Conservation (phyloP, 441 rosid genomes). For the Mallotus japonicus region DNA sequence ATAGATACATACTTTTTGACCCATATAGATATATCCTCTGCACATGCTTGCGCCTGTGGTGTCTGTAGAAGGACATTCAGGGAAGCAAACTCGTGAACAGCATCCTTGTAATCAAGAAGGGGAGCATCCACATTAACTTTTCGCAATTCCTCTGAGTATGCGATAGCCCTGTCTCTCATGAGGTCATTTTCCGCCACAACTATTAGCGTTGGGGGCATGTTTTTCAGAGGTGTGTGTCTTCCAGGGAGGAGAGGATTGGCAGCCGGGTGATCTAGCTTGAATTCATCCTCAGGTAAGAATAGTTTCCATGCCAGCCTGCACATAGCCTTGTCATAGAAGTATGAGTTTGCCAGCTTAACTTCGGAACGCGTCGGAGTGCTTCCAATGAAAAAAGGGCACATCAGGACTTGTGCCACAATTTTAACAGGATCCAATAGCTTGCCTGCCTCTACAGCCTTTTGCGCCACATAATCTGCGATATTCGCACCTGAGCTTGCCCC, state of each 20-base stretch:
- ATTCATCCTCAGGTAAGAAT: conserved; percentile 67
- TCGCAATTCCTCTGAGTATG: conserved; percentile 79
- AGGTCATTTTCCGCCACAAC: conserved; percentile 87
- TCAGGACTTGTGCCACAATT: conserved; percentile 82
- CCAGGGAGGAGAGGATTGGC: conserved; percentile 76
- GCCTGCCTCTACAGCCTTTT: conserved; percentile 72
- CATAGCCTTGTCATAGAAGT: conserved; percentile 78
- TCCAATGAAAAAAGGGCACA: conserved; percentile 90
- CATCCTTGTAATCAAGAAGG: conserved; percentile 80
- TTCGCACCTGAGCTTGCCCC: conserved; percentile 94
- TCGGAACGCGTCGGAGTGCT: conserved; percentile 70
- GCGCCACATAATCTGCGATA: conserved; percentile 75
- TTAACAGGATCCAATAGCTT: conserved; percentile 69
- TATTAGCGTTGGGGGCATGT: conserved; percentile 83
- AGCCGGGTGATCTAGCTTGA: conserved; percentile 72
- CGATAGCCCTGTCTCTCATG: conserved; percentile 89
- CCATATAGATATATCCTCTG: conserved; percentile 91
- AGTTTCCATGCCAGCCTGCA: conserved; percentile 83
- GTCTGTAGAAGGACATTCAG: conserved; percentile 76
- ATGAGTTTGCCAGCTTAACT: conserved; percentile 71
- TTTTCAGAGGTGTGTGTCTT: conserved; percentile 63
- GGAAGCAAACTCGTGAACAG: conserved; percentile 86
- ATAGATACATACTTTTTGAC: conserved; percentile 80
- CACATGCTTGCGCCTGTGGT: conserved; percentile 82
- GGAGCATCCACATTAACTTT: conserved; percentile 89